These are phyloP conservation scores for Crithidia bombi DNA, from an alignment of 208 protist genomes.

Conservation along the genomic window DNA sequence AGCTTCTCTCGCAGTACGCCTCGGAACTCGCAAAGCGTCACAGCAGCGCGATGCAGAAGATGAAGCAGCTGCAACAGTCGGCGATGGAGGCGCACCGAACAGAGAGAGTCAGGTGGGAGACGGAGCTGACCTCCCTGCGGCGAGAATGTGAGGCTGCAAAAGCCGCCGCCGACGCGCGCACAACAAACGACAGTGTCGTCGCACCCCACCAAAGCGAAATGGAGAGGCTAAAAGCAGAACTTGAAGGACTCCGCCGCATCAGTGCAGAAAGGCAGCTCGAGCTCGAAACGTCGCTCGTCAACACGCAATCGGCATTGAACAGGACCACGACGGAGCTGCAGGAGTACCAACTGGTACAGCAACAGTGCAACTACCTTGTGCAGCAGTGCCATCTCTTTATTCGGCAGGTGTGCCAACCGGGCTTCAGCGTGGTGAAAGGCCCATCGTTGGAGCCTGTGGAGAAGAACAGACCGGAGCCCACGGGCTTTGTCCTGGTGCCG, in stretches of 20 bases:
- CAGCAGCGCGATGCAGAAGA: background rate
- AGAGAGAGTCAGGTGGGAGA: conserved; percentile 4
- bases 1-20: conserved; percentile 2
- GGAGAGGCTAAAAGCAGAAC: conserved; percentile 16
- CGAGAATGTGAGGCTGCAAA: conserved; percentile 4
- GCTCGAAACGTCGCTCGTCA: conserved; percentile 39
- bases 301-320: conserved; percentile 33
- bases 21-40: background rate
- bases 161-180: background rate
- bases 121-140: conserved; percentile 4
- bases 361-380: conserved; percentile 50
- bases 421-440: conserved; percentile 86
- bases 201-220: background rate
- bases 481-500: conserved; percentile 85
- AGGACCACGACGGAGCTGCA: conserved; percentile 18
- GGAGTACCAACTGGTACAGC: conserved; percentile 24
- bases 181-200: background rate
- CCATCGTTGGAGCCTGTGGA: conserved; percentile 76
- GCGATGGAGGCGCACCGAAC: background rate
- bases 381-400: conserved; percentile 83
- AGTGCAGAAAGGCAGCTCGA: conserved; percentile 32
- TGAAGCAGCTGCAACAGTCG: background rate
- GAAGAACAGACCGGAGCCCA: conserved; percentile 60
- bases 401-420: conserved; percentile 76
- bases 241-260: conserved; percentile 27